These are phyloP conservation scores for Musa schizocarpa DNA, from an alignment of 176 grass and related monocot species.

Conservation along the genomic window DNA sequence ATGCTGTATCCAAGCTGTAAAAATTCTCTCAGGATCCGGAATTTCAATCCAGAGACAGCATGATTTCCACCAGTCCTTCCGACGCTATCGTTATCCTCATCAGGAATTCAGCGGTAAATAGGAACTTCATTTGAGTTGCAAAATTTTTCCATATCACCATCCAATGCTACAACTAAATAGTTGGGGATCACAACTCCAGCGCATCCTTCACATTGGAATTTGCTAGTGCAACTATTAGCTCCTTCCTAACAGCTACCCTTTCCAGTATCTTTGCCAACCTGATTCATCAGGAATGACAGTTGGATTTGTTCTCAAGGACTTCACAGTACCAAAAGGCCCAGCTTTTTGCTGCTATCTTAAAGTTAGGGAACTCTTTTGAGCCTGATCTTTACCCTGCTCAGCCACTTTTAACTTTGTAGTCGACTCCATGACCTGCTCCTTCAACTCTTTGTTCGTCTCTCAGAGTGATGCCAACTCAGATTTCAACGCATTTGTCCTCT, in stretches of 20 bases:
- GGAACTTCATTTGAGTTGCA: conserved; percentile 66
- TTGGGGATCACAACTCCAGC: conserved; percentile 84
- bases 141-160: conserved; percentile 56
- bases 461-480: conserved; percentile 45
- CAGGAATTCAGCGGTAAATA: conserved; percentile 69
- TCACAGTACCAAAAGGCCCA: conserved; percentile 90
- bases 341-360: conserved; percentile 31
- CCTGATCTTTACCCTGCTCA: conserved; percentile 45
- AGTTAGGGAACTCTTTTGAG: conserved; percentile 11
- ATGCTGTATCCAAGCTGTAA: conserved; percentile 92
- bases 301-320: conserved; percentile 80
- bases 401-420: conserved; percentile 59
- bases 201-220: conserved; percentile 90
- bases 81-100: conserved; percentile 65
- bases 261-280: conserved; percentile 68
- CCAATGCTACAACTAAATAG: conserved; percentile 86
- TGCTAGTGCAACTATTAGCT: conserved; percentile 80
- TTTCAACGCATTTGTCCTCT: conserved; percentile 35
- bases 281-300: conserved; percentile 58
- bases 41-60: conserved; percentile 89
- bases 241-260: conserved; percentile 65
- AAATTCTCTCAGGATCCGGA: conserved; percentile 91
- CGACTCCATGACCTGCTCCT: conserved; percentile 57
- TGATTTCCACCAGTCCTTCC: conserved; percentile 65
- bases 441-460: conserved; percentile 67